Evolutionary conservation across 305 asterid genomes (phyloP).

Genomic region (Rubia tinctorum): DNA sequence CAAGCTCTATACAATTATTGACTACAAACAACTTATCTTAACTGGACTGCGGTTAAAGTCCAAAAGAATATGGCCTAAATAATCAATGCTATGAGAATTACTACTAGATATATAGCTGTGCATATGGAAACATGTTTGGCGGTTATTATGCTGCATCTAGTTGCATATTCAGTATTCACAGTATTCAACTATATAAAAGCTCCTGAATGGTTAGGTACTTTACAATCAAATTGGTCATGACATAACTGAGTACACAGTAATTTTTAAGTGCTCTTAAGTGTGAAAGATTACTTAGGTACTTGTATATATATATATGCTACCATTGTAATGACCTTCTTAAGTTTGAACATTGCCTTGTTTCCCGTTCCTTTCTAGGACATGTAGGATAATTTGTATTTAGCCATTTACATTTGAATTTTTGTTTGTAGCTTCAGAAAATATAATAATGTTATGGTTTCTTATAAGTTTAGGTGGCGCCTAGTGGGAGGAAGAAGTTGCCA

Average conservation of each 20-base stretch:
- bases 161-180: not conserved
- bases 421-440: not conserved
- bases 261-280: too few species aligned
- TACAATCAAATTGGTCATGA: not conserved
- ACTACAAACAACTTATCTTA: not conserved
- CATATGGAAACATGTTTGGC: not conserved
- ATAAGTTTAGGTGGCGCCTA: conserved; percentile 52
- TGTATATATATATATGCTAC: not conserved
- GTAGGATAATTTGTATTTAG: not conserved
- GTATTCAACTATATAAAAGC: not conserved
- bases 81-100: not conserved
- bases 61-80: not conserved
- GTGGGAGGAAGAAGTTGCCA: conserved; percentile 58
- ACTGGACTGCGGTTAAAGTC: not conserved
- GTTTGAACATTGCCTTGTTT: not conserved
- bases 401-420: not conserved
- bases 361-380: not conserved
- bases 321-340: not conserved
- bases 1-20: too few species aligned
- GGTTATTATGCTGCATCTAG: not conserved
- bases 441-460: not conserved
- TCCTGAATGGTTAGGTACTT: not conserved
- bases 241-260: not conserved
- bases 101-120: not conserved
- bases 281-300: not conserved